Conservation (phyloP, 2,329 filamentous ascomycete genomes). For the Pseudogymnoascus sp. region DNA sequence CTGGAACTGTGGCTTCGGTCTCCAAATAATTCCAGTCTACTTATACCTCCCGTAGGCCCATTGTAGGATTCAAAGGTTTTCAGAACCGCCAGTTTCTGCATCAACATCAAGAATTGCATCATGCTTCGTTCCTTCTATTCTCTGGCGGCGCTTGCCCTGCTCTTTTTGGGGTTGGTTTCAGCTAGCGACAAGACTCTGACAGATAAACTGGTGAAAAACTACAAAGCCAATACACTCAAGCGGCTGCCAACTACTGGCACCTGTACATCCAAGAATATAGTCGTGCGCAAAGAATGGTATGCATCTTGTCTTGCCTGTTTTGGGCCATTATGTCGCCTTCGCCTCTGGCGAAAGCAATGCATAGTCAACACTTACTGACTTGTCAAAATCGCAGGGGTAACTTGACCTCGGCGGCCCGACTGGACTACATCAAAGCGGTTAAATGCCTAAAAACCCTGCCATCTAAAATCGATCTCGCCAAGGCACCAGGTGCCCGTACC, state of each 20-base stretch:
- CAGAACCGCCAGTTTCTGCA: not conserved
- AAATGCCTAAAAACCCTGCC: constrained; percentile 26
- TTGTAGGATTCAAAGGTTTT: not conserved
- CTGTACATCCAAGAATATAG: constrained; percentile 11
- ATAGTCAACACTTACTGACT: not conserved
- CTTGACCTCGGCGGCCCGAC: not conserved
- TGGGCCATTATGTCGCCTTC: not conserved
- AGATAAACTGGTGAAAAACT: not conserved
- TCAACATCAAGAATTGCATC: not conserved
- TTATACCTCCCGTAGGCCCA: not conserved
- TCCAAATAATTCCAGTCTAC: not conserved
- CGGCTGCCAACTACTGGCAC: not conserved
- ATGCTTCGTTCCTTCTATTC: not conserved
- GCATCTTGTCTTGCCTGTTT: not conserved
- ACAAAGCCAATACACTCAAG: not conserved
- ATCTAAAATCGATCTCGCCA: constrained; percentile 23
- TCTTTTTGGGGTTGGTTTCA: not conserved
- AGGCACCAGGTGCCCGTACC: constrained; percentile 17
- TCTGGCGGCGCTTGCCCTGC: not conserved
- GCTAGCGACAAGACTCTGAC: not conserved
- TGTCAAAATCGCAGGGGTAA: not conserved
- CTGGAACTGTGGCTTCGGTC: not conserved
- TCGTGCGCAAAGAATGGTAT: constrained; percentile 15
- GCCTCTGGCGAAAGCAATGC: not conserved
- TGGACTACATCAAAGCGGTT: constrained; percentile 19